Evolutionary conservation across 2,329 filamentous ascomycete species (phyloP).

Genomic region (Phyllosticta citribraziliensis): DNA sequence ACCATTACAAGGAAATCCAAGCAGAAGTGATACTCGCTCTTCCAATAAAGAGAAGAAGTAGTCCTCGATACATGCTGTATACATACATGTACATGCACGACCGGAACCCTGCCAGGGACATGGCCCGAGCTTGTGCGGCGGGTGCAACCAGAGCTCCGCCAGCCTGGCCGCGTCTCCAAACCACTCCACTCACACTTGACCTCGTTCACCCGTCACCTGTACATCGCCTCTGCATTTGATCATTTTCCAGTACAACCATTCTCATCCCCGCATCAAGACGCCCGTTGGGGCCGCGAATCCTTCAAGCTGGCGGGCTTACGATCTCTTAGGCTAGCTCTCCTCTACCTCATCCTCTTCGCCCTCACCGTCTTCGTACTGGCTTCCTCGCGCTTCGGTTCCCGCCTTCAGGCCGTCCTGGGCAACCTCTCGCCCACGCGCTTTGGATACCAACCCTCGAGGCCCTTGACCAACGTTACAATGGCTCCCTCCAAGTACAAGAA

Average conservation of each 20-base stretch:
- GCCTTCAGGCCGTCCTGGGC: conserved; percentile 47
- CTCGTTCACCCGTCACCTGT: not conserved
- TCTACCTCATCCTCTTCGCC: conserved; percentile 48
- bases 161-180: not conserved
- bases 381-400: conserved; percentile 48
- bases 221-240: not conserved
- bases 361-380: conserved; percentile 55
- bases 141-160: not conserved
- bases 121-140: not conserved
- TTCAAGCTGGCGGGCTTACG: conserved; percentile 27
- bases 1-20: too few relatives aligned
- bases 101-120: not conserved
- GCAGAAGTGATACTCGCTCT: too few relatives aligned
- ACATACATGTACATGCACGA: not conserved
- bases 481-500: conserved; percentile 57
- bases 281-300: not conserved
- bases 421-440: conserved; percentile 4
- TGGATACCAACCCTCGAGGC: conserved; percentile 14
- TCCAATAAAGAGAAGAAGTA: too few relatives aligned
- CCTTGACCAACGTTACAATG: conserved; percentile 50
- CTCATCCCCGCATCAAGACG: conserved; percentile 1
- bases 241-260: not conserved
- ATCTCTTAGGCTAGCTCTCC: conserved; percentile 34
- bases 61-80: too few relatives aligned
- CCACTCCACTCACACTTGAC: not conserved